Conservation (phyloP, 306 rosid genomes). For the Cercis canadensis region DNA sequence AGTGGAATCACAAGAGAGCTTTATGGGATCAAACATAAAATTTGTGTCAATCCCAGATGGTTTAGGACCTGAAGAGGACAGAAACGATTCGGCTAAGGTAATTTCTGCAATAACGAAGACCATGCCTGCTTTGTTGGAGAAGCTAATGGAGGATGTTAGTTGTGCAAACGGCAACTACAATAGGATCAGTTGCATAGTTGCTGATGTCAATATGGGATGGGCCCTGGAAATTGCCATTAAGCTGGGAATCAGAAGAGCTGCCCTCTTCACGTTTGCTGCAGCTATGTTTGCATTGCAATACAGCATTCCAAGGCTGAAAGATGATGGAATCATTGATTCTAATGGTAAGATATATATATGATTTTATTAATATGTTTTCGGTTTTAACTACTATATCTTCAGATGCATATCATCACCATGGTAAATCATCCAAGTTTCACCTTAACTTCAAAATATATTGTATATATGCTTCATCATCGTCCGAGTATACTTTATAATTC, state of each 20-base stretch:
- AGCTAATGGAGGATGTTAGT: constrained; percentile 6
- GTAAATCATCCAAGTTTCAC: too few relatives aligned
- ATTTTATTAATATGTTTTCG: too few relatives aligned
- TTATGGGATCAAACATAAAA: not conserved
- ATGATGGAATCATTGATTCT: not conserved
- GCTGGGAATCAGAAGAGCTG: not conserved
- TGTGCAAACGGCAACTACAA: too few relatives aligned
- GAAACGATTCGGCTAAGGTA: not conserved
- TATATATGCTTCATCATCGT: too few relatives aligned
- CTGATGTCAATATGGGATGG: not conserved
- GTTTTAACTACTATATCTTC: too few relatives aligned
- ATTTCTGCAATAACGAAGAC: not conserved
- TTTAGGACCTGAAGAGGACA: constrained; percentile 28
- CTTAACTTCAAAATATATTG: too few relatives aligned
- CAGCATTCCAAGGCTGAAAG: not conserved
- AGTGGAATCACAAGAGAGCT: not conserved
- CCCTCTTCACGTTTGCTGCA: not conserved
- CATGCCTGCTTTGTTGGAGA: constrained; percentile 45
- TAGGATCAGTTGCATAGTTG: not conserved
- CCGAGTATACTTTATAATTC: too few relatives aligned
- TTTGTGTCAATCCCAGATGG: constrained; percentile 39
- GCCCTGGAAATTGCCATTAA: not conserved
- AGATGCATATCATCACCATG: too few relatives aligned
- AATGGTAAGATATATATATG: too few relatives aligned
- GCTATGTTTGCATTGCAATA: not conserved